A percentile compares a stretch with the other conserved stretches of the same genome.
Evolutionary conservation across 1,284 basidiomycete species (phyloP).

Genomic region (Apiotrichum akiyoshidainum): DNA sequence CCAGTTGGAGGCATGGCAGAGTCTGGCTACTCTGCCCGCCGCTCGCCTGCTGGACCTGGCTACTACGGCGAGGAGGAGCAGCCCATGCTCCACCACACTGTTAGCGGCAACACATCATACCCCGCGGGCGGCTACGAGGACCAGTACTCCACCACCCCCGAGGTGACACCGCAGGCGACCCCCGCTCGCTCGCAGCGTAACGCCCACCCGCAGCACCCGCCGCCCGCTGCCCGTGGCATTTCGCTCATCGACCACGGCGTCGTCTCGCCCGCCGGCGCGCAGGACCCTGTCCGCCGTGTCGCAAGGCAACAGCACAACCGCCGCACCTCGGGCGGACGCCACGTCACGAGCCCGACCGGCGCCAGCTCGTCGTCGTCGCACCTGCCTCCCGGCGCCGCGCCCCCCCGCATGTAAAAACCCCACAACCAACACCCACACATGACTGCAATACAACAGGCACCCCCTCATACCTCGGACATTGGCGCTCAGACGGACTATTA

Average conservation of each 20-base stretch:
- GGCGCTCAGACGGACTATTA: background rate
- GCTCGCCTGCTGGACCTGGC: constrained; percentile 6
- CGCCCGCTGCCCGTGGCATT: constrained; percentile 60
- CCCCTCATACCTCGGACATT: constrained; percentile 5
- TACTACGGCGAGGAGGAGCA: constrained; percentile 55
- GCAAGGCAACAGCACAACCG: constrained; percentile 28
- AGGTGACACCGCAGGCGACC: constrained; percentile 25
- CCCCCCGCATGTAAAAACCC: constrained; percentile 8
- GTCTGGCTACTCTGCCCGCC: constrained; percentile 27
- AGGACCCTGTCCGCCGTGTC: constrained; percentile 50
- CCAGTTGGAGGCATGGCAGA: constrained; percentile 43
- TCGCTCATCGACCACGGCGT: constrained; percentile 74
- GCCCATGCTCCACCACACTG: constrained; percentile 51
- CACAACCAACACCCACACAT: background rate
- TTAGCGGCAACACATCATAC: constrained; percentile 32
- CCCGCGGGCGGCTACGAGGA: constrained; percentile 19
- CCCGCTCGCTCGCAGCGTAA: constrained; percentile 19
- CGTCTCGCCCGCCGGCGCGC: constrained; percentile 62
- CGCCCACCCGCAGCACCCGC: constrained; percentile 5
- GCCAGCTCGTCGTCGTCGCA: constrained; percentile 7
- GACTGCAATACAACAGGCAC: too few species aligned
- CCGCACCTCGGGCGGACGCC: constrained; percentile 25
- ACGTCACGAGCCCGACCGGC: constrained; percentile 16
- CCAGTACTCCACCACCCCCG: constrained; percentile 10
- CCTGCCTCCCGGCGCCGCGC: constrained; percentile 25